Evolutionary conservation across 2,329 filamentous ascomycete species (phyloP).

Genomic region (Ambrosiella beaveri): DNA sequence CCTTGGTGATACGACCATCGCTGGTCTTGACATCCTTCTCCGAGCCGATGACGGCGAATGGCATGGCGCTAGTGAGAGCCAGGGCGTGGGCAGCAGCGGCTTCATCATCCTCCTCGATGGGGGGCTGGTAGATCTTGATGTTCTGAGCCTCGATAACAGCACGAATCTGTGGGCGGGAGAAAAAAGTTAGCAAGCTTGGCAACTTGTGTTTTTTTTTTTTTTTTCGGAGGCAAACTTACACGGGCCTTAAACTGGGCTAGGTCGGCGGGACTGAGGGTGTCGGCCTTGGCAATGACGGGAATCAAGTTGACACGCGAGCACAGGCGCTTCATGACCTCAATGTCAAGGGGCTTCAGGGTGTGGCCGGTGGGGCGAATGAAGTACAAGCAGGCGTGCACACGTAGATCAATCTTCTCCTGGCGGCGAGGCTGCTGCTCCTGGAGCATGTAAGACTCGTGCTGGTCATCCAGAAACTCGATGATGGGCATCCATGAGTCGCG

Average conservation of each 20-base stretch:
- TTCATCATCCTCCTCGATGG: slow-evolving; percentile 95
- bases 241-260: slow-evolving; percentile 88
- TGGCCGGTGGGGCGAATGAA: slow-evolving; percentile 98
- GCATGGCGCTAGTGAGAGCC: slow-evolving; percentile 90
- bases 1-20: slow-evolving; percentile 95
- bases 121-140: slow-evolving; percentile 99
- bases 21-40: slow-evolving; percentile 98
- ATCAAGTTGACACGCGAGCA: slow-evolving; percentile 97
- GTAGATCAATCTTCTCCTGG: slow-evolving; percentile 96
- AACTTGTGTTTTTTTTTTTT: not conserved
- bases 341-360: slow-evolving; percentile 95
- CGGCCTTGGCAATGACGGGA: slow-evolving; percentile 94
- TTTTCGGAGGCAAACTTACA: slow-evolving; percentile 35
- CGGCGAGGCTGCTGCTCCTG: slow-evolving; percentile 98
- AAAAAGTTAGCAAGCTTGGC: slow-evolving; percentile 12
- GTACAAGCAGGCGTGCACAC: slow-evolving; percentile 96
- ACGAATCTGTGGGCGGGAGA: slow-evolving; percentile 48
- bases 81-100: slow-evolving; percentile 87
- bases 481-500: slow-evolving; percentile 99
- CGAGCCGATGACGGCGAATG: slow-evolving; percentile 94
- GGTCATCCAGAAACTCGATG: slow-evolving; percentile 98
- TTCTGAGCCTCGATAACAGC: slow-evolving; percentile 94
- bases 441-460: slow-evolving; percentile 99
- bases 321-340: slow-evolving; percentile 99
- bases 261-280: slow-evolving; percentile 86